Evolutionary conservation across 768 basidiomycete species (phyloP).

Genomic region (Lactifluus rugatus): DNA sequence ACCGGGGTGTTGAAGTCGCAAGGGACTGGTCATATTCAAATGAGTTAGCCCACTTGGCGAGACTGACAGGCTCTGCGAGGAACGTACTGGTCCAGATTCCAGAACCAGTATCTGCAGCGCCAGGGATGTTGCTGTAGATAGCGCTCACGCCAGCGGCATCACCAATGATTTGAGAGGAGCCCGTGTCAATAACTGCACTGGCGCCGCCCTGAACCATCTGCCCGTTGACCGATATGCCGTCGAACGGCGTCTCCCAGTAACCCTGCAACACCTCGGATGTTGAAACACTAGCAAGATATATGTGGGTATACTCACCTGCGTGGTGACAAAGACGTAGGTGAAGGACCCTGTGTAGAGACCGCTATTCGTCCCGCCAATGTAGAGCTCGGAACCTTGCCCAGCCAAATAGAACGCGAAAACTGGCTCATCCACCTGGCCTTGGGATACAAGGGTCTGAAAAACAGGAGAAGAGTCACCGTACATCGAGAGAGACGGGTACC

Average conservation of each 20-base stretch:
- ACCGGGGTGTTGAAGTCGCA: background rate
- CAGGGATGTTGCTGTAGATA: background rate
- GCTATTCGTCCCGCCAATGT: slow-evolving; percentile 5
- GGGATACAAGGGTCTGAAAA: slow-evolving; percentile 34
- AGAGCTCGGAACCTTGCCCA: slow-evolving; percentile 30
- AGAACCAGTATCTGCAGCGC: background rate
- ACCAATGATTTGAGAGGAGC: slow-evolving; percentile 25
- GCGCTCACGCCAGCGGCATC: background rate
- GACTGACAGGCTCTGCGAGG: background rate
- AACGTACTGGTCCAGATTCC: background rate
- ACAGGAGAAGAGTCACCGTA: slow-evolving; percentile 22
- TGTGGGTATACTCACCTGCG: slow-evolving; percentile 11
- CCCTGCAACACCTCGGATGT: slow-evolving; percentile 16
- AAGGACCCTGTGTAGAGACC: no score
- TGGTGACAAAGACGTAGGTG: background rate
- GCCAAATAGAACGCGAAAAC: slow-evolving; percentile 43
- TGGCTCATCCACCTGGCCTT: slow-evolving; percentile 26
- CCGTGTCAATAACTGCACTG: slow-evolving; percentile 25
- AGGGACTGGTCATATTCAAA: background rate
- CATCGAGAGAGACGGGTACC: slow-evolving; percentile 22
- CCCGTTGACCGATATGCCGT: slow-evolving; percentile 21
- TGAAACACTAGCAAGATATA: slow-evolving; percentile 17
- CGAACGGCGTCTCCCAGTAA: slow-evolving; percentile 19
- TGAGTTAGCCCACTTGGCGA: background rate
- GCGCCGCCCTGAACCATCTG: no score